A percentile compares a stretch with the other conserved stretches of the same genome.
Evolutionary conservation across 768 basidiomycete species (phyloP).

Genomic region (Rickenella mellea): DNA sequence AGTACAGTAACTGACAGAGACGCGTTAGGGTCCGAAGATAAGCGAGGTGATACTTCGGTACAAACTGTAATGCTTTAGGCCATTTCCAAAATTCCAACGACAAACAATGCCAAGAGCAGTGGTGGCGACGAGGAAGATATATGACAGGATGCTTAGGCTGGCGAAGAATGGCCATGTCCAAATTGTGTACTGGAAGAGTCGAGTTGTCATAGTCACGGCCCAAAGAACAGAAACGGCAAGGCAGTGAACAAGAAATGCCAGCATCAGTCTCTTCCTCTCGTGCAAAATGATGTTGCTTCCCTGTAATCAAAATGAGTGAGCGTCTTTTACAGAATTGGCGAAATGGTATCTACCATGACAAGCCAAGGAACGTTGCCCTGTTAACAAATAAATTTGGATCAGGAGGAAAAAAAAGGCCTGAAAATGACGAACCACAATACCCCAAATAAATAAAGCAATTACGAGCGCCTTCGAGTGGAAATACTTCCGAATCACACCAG

Average conservation of each 20-base stretch:
- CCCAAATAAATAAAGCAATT: constrained; percentile 25
- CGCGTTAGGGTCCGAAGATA: too few relatives aligned
- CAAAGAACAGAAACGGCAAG: constrained; percentile 28
- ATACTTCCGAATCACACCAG: constrained; percentile 22
- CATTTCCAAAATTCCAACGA: constrained; percentile 44
- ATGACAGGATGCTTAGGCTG: constrained; percentile 31
- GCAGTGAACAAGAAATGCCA: constrained; percentile 29
- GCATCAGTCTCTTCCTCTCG: constrained; percentile 31
- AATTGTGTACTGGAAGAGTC: too few relatives aligned
- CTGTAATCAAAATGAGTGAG: background rate
- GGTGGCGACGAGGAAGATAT: constrained; percentile 30
- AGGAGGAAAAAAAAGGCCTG: background rate
- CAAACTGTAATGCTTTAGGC: constrained; percentile 44
- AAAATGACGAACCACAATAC: background rate
- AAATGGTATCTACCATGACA: constrained; percentile 11
- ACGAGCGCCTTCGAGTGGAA: constrained; percentile 32
- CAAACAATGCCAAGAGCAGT: constrained; percentile 36
- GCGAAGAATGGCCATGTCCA: constrained; percentile 44
- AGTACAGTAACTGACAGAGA: too few relatives aligned
- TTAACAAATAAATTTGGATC: background rate
- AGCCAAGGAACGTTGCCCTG: constrained; percentile 36
- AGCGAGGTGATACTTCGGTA: too few relatives aligned
- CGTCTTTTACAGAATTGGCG: background rate
- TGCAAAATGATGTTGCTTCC: constrained; percentile 39
- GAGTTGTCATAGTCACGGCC: too few relatives aligned